phyloP scores from a whole-genome alignment of 106 monocot species.

The Dioscorea zingiberensis region DNA sequence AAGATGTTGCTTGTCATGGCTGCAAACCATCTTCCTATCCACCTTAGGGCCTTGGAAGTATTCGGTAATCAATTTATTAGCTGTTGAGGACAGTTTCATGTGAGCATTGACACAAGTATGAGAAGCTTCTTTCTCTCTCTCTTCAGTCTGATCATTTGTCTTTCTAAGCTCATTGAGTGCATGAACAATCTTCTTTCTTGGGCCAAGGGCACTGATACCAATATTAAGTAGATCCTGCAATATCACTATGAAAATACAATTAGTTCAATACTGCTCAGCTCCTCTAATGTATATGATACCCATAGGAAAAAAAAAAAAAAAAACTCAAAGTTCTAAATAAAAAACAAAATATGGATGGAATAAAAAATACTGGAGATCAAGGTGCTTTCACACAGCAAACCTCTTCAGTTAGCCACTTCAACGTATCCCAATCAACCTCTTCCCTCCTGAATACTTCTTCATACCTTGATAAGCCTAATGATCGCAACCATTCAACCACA shows the following conservation, averaged over 20 bases:
- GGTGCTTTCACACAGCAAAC: slow-evolving; percentile 30
- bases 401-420: slow-evolving; percentile 90
- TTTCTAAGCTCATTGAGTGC: slow-evolving; percentile 55
- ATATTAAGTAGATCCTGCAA: slow-evolving; percentile 73
- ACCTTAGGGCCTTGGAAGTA: slow-evolving; percentile 45
- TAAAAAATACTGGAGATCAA: not conserved
- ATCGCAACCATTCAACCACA: slow-evolving; percentile 58
- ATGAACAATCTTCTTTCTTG: slow-evolving; percentile 86
- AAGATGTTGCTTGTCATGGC: slow-evolving; percentile 1
- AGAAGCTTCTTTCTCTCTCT: slow-evolving; percentile 8
- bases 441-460: slow-evolving; percentile 73
- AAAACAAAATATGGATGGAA: not conserved
- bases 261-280: too few species aligned
- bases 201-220: slow-evolving; percentile 78
- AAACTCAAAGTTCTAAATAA: not conserved
- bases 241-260: not conserved
- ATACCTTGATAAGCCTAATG: slow-evolving; percentile 69
- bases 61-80: slow-evolving; percentile 92
- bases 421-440: slow-evolving; percentile 87
- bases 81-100: slow-evolving; percentile 14
- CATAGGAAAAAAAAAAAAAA: not conserved
- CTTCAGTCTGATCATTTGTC: slow-evolving; percentile 17
- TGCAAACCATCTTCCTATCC: slow-evolving; percentile 17
- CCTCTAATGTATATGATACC: not conserved
- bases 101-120: slow-evolving; percentile 9